Base-by-base conservation (phyloP, 768 basidiomycete genomes). In the Scleroderma bovista region DNA sequence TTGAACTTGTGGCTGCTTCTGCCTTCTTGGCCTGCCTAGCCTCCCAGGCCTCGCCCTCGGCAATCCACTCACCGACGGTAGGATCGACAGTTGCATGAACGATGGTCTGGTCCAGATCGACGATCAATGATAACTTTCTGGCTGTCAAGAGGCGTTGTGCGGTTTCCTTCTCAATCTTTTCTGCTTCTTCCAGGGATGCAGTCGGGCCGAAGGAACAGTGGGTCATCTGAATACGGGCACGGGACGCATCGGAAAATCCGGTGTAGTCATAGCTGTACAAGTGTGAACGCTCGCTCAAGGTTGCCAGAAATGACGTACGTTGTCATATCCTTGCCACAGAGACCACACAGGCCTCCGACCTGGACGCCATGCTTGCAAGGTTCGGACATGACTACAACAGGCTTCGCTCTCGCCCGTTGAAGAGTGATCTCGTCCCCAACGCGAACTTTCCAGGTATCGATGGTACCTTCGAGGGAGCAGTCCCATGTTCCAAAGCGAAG, bases 31-130 rank as follows among this genome's bases (percentile, higher is more conserved):
- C 64, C 50, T 81, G 80, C 44, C 75, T 73, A 39, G 75, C 75
- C 59, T 92, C 87, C 87, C 87, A 92, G 39, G 78, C 79, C 61
- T 85, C 82, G 19, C 89, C 89, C 57, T 93, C 91, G 2, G 77
- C 65, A 60, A 96, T 89, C 96, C 96, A 98, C 65, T 97, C 95
- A 29, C 93, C 94, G 1, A 98, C 92, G 1, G 96, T 98, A 5
- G 96, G 95, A 69, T 99, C 96, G 22, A 97, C 94, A 0, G 95
- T 97, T 8, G 96, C 95, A 62, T 99, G 96, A 3, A 99, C 91
- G 64, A 98, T 93, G 12, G 96, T 99, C 67, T 99, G 96, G 70
- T 99, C 96, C 31, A 99, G 80, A 73, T 99, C 96, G 59, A 99
- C 95, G 57, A 99, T 97, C 43, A 99, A 83, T 32, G 90, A 92